phyloP scores from a whole-genome alignment of 2,329 filamentous ascomycete genomes.

The Epicoccum sorghinum region DNA sequence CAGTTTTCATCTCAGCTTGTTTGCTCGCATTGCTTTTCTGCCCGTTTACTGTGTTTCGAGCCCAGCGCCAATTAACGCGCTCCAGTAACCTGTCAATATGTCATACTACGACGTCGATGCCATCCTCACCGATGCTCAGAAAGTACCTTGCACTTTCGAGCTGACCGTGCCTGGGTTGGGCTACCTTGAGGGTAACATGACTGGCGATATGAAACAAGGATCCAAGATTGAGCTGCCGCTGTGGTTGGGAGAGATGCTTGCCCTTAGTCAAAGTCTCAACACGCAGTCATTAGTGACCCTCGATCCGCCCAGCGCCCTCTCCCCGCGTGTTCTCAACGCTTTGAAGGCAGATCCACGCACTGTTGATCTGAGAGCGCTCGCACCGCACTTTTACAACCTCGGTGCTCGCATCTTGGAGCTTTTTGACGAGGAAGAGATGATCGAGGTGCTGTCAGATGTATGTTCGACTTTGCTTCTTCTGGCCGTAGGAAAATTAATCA shows the following conservation, averaged over 20 bases:
- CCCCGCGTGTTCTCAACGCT: slow-evolving; percentile 81
- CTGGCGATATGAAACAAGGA: slow-evolving; percentile 74
- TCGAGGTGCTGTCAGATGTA: slow-evolving; percentile 61
- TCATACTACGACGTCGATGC: slow-evolving; percentile 82
- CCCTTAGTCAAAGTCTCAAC: slow-evolving; percentile 58
- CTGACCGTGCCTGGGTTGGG: slow-evolving; percentile 86
- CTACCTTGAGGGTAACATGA: slow-evolving; percentile 84
- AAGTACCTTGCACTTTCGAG: slow-evolving; percentile 95
- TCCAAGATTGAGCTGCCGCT: slow-evolving; percentile 84
- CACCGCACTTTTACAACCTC: slow-evolving; percentile 85
- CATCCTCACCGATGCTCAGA: slow-evolving; percentile 89
- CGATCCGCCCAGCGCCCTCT: slow-evolving; percentile 79
- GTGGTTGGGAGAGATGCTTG: slow-evolving; percentile 95
- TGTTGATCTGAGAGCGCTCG: slow-evolving; percentile 82
- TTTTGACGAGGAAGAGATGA: slow-evolving; percentile 85
- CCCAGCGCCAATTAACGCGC: background rate
- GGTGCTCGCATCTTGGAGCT: slow-evolving; percentile 86
- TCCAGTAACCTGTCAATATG: slow-evolving; percentile 36
- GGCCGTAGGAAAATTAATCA: background rate
- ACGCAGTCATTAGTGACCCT: slow-evolving; percentile 64
- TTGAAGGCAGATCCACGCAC: slow-evolving; percentile 87
- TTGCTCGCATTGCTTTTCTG: no score
- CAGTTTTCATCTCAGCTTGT: background rate
- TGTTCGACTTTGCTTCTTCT: slow-evolving; percentile 5
- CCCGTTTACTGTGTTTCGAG: no score